Percentiles rank a stretch among this genome's conserved stretches.
phyloP scores from a whole-genome alignment of 1,284 basidiomycete genomes.

The Amylostereum chailletii region DNA sequence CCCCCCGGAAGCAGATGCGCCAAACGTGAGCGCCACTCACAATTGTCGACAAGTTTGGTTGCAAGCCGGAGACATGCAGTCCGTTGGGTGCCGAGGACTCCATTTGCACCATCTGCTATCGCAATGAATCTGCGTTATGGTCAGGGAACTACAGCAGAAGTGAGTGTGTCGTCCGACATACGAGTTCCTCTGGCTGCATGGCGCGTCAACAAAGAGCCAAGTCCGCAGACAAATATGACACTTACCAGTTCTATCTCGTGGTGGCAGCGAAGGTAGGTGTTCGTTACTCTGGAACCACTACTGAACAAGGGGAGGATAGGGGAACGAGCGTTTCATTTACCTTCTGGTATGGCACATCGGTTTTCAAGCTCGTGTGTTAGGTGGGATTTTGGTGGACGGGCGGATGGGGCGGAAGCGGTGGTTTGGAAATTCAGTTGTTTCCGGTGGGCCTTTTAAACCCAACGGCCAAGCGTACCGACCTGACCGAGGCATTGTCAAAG shows the following conservation, averaged over 20 bases:
- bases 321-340: neutral
- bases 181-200: slow-evolving; percentile 48
- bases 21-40: slow-evolving; percentile 32
- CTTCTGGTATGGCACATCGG: slow-evolving; percentile 36
- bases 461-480: slow-evolving; percentile 1
- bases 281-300: slow-evolving; percentile 35
- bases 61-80: slow-evolving; percentile 52
- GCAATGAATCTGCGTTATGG: slow-evolving; percentile 40
- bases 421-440: slow-evolving; percentile 10
- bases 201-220: slow-evolving; percentile 12
- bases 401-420: slow-evolving; percentile 9
- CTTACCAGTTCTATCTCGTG: slow-evolving; percentile 51
- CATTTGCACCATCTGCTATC: slow-evolving; percentile 61
- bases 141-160: slow-evolving; percentile 11
- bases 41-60: slow-evolving; percentile 67
- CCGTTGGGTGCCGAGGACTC: slow-evolving; percentile 49
- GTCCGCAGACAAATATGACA: slow-evolving; percentile 8
- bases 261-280: slow-evolving; percentile 45
- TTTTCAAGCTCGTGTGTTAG: slow-evolving; percentile 6
- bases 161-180: slow-evolving; percentile 20
- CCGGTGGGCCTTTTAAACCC: slow-evolving; percentile 4
- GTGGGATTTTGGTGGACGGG: slow-evolving; percentile 13
- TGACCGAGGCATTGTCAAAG: neutral
- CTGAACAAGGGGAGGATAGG: slow-evolving; percentile 6
- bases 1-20: slow-evolving; percentile 2